Percentiles rank a stretch among this genome's conserved stretches.
Evolutionary conservation across 768 basidiomycete species (phyloP).

Genomic region (Gelatoporia subvermispora): DNA sequence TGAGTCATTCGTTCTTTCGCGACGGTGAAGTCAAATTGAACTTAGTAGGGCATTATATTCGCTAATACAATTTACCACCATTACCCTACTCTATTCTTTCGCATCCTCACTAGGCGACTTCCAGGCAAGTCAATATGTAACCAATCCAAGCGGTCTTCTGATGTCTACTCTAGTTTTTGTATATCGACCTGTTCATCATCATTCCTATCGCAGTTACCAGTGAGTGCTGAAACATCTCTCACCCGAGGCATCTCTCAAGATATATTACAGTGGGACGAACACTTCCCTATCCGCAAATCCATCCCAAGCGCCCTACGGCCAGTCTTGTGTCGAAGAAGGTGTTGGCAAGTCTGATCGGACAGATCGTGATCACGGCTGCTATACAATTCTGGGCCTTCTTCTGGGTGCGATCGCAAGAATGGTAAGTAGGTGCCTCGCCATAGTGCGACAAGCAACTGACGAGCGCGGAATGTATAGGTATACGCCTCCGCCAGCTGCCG

Average conservation of each 20-base stretch:
- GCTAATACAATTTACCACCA: constrained; percentile 97
- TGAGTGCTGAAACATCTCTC: constrained; percentile 41
- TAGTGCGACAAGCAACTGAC: background rate
- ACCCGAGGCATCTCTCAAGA: constrained; percentile 5
- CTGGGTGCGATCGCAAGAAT: constrained; percentile 81
- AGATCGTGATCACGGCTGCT: constrained; percentile 79
- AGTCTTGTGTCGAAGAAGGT: constrained; percentile 96
- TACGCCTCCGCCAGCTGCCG: constrained; percentile 49
- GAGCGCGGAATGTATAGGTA: constrained; percentile 51
- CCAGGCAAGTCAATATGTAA: constrained; percentile 52
- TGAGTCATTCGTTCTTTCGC: constrained; percentile 35
- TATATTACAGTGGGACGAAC: constrained; percentile 82
- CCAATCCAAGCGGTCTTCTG: background rate
- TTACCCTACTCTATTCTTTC: constrained; percentile 93
- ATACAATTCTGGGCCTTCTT: constrained; percentile 86
- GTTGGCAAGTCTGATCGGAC: constrained; percentile 87
- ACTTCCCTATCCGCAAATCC: constrained; percentile 79
- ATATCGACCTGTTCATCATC: constrained; percentile 97
- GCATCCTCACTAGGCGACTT: constrained; percentile 96
- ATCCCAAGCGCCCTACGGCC: constrained; percentile 89
- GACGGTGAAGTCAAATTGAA: constrained; percentile 8
- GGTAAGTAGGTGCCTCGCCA: constrained; percentile 43
- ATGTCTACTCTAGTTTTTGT: constrained; percentile 63
- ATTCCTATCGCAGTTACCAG: constrained; percentile 95
- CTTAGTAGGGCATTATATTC: constrained; percentile 88